These are phyloP conservation scores for Ambrosiella beaveri DNA, from an alignment of 2,329 filamentous ascomycete genomes.

Conservation along the genomic window DNA sequence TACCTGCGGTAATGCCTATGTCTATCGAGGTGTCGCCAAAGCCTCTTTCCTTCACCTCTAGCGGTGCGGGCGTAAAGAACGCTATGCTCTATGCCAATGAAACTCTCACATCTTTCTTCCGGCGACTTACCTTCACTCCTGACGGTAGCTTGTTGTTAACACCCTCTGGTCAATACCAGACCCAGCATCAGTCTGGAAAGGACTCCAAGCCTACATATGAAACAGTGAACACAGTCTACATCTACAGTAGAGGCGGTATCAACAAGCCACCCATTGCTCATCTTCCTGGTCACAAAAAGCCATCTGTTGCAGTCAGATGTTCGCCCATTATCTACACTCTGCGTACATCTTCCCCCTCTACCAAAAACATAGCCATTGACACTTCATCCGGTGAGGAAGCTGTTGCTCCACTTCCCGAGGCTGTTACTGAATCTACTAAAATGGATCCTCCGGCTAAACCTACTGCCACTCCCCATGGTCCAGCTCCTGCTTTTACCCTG, in stretches of 20 bases:
- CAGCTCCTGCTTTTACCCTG: constrained; percentile 60
- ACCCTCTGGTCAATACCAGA: constrained; percentile 88
- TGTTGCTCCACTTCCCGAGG: constrained; percentile 66
- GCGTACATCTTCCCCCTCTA: constrained; percentile 47
- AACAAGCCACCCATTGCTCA: constrained; percentile 94
- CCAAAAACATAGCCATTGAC: constrained; percentile 85
- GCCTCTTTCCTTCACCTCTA: constrained; percentile 39
- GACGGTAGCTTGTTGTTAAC: constrained; percentile 90
- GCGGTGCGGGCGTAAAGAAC: constrained; percentile 54
- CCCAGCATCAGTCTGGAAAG: constrained; percentile 46
- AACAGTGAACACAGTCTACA: constrained; percentile 91
- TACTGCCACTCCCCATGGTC: constrained; percentile 36
- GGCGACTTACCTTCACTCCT: constrained; percentile 81
- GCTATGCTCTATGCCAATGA: constrained; percentile 90
- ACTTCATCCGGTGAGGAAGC: constrained; percentile 75
- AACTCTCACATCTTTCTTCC: constrained; percentile 91
- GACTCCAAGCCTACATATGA: constrained; percentile 66
- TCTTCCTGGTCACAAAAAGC: constrained; percentile 93
- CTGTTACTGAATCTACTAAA: constrained; percentile 31
- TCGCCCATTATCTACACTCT: constrained; percentile 79
- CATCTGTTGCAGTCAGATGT: constrained; percentile 86
- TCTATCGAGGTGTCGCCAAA: constrained; percentile 80
- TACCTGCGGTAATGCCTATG: constrained; percentile 68
- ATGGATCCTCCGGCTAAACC: constrained; percentile 72
- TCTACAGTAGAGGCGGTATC: constrained; percentile 88